These are phyloP conservation scores for Jackrogersella multiformis DNA, from an alignment of 495 filamentous ascomycete species.

Conservation along the genomic window DNA sequence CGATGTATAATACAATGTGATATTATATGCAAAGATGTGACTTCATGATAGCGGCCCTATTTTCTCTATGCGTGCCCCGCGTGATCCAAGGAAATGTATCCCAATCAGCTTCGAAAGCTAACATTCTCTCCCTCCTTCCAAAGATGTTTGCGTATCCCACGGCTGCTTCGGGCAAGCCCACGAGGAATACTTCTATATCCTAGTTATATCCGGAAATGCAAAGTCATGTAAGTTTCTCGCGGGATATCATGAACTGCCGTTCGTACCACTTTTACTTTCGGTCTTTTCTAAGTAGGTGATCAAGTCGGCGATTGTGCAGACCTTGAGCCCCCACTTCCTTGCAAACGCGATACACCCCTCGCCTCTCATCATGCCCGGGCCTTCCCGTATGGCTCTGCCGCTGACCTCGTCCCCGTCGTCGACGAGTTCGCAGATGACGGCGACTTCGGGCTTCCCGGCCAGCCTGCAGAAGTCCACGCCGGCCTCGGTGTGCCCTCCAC, in stretches of 20 bases:
- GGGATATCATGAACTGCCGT: conserved; percentile 45
- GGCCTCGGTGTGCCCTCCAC: conserved; percentile 92
- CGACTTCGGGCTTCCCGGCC: conserved; percentile 76
- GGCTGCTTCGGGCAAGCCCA: not conserved
- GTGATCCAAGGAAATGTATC: not conserved
- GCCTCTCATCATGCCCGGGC: conserved; percentile 88
- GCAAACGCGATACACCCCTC: conserved; percentile 93
- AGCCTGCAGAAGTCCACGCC: conserved; percentile 86
- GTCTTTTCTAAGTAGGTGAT: conserved; percentile 79
- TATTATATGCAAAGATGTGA: conserved; percentile 18
- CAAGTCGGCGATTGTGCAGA: conserved; percentile 94
- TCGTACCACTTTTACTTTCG: conserved; percentile 59
- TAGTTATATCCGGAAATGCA: not conserved
- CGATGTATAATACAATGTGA: conserved; percentile 23
- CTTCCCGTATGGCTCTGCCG: conserved; percentile 63
- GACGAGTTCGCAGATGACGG: conserved; percentile 87
- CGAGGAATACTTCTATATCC: not conserved
- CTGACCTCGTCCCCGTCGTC: conserved; percentile 74
- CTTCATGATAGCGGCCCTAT: conserved; percentile 7
- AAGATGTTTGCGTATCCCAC: not conserved
- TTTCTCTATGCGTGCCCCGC: conserved; percentile 21
- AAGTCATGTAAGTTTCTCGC: not conserved
- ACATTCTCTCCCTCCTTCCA: not conserved
- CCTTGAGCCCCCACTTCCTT: conserved; percentile 85
- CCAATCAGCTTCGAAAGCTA: not conserved